These are phyloP conservation scores for Limnanthes douglasii DNA, from an alignment of 345 rosid species.

Conservation along the genomic window DNA sequence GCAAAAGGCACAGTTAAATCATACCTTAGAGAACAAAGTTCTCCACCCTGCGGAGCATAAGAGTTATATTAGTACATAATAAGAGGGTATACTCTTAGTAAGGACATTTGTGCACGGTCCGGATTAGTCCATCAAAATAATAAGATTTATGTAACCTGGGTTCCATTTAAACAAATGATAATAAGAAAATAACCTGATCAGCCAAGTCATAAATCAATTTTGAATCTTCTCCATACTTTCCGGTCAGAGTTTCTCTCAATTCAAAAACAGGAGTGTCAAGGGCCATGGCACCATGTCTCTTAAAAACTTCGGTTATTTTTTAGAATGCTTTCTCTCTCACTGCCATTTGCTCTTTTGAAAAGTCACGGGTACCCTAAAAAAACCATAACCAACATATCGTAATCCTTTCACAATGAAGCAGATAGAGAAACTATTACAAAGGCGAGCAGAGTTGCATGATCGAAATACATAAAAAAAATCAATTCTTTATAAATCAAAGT, in stretches of 20 bases:
- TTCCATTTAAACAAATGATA: no score
- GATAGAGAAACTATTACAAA: no score
- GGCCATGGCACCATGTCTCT: constrained; percentile 84
- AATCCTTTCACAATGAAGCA: no score
- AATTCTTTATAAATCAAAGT: no score
- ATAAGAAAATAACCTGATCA: constrained; percentile 57
- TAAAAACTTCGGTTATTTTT: constrained; percentile 57
- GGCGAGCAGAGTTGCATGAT: no score
- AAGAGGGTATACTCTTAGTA: no score
- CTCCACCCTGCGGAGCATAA: constrained; percentile 89
- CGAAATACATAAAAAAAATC: no score
- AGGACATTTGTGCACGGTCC: no score
- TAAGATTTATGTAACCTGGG: no score
- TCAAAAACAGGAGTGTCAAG: constrained; percentile 97
- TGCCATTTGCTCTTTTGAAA: constrained; percentile 78
- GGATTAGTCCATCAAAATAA: no score
- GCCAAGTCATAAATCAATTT: constrained; percentile 89
- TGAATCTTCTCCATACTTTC: constrained; percentile 93
- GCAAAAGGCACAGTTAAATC: constrained; percentile 97
- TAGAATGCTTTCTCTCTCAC: constrained; percentile 72
- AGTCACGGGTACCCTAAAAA: constrained; percentile 97
- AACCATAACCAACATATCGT: no score
- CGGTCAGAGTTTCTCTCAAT: constrained; percentile 84
- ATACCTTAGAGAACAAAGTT: constrained; percentile 83
- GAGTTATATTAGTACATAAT: no score